A percentile compares a stretch with the other conserved stretches of the same genome.
These are phyloP conservation scores for Agaricus sinodeliciosus DNA, from an alignment of 768 basidiomycete genomes.

Conservation along the genomic window DNA sequence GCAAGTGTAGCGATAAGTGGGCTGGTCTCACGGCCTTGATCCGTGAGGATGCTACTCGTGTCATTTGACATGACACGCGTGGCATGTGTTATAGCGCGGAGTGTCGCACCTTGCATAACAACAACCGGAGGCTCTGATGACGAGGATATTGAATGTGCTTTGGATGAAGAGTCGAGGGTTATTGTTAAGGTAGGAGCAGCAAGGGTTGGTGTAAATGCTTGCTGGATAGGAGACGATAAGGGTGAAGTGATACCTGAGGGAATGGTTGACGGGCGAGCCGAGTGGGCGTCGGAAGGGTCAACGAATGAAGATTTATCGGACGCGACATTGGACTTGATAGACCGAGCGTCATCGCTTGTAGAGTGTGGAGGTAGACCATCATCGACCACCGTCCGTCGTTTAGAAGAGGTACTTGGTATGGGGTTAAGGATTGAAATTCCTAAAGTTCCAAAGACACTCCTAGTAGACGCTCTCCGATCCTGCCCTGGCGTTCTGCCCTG, in stretches of 20 bases:
- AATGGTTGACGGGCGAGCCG: constrained; percentile 6
- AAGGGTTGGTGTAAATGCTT: constrained; percentile 31
- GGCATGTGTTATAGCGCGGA: constrained; percentile 75
- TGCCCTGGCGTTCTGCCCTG: constrained; percentile 16
- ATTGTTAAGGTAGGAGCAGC: constrained; percentile 41
- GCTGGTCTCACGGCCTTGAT: constrained; percentile 60
- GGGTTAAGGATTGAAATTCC: constrained; percentile 66
- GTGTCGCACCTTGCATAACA: constrained; percentile 51
- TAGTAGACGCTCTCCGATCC: constrained; percentile 43
- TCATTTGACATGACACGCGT: constrained; percentile 85
- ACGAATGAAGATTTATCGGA: background rate
- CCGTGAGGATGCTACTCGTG: constrained; percentile 64
- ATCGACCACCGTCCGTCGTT: background rate
- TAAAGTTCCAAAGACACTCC: constrained; percentile 66
- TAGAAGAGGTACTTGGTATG: constrained; percentile 9
- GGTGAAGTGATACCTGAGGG: constrained; percentile 21
- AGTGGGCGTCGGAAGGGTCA: no score
- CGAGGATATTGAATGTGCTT: background rate
- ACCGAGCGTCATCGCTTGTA: constrained; percentile 30
- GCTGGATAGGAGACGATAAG: constrained; percentile 33
- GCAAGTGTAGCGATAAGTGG: constrained; percentile 59
- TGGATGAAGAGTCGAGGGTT: constrained; percentile 23
- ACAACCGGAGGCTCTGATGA: constrained; percentile 19
- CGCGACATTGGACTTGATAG: constrained; percentile 20
- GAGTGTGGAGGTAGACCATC: constrained; percentile 3